Evolutionary conservation across 1,284 basidiomycete genomes (phyloP).

Genomic region (Pascua sp.): DNA sequence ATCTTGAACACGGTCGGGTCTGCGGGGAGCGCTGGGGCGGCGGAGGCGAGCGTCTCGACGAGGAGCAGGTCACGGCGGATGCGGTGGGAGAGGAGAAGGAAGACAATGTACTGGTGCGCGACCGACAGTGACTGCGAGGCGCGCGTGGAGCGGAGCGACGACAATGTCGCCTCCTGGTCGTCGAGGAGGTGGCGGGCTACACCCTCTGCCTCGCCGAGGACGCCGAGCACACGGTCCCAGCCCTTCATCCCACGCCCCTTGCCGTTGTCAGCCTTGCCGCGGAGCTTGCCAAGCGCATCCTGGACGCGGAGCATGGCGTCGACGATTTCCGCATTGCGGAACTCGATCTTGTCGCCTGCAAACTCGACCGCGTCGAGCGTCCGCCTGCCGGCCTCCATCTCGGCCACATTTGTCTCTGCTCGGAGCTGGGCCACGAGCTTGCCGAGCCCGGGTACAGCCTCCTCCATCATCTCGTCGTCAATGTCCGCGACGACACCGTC

Average conservation of each 20-base stretch:
- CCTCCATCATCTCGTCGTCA: slow-evolving; percentile 60
- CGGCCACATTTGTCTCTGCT: slow-evolving; percentile 50
- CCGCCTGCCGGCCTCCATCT: slow-evolving; percentile 54
- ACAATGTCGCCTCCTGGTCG: slow-evolving; percentile 58
- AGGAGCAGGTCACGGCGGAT: slow-evolving; percentile 85
- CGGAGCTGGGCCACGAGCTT: slow-evolving; percentile 32
- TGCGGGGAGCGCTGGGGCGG: slow-evolving; percentile 35
- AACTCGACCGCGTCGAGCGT: slow-evolving; percentile 65
- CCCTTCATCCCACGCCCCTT: slow-evolving; percentile 51
- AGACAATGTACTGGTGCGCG: slow-evolving; percentile 78
- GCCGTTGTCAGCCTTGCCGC: slow-evolving; percentile 50
- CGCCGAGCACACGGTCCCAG: slow-evolving; percentile 76
- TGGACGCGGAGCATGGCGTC: slow-evolving; percentile 80
- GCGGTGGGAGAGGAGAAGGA: slow-evolving; percentile 76
- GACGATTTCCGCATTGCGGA: slow-evolving; percentile 87
- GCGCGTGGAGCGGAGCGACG: slow-evolving; percentile 34
- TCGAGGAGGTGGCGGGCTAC: slow-evolving; percentile 73
- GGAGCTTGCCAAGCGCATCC: slow-evolving; percentile 60
- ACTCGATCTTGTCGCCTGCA: slow-evolving; percentile 77
- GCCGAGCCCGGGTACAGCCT: slow-evolving; percentile 35
- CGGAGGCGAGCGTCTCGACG: slow-evolving; percentile 59
- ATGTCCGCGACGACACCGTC: slow-evolving; percentile 73
- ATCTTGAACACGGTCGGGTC: slow-evolving; percentile 35
- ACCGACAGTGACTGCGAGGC: slow-evolving; percentile 59
- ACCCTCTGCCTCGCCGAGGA: slow-evolving; percentile 81